Evolutionary conservation across 352 stramenopile species (phyloP), one percentile per base, ranked within the genome.

Genomic region (Chrysophaeum taylorii): DNA sequence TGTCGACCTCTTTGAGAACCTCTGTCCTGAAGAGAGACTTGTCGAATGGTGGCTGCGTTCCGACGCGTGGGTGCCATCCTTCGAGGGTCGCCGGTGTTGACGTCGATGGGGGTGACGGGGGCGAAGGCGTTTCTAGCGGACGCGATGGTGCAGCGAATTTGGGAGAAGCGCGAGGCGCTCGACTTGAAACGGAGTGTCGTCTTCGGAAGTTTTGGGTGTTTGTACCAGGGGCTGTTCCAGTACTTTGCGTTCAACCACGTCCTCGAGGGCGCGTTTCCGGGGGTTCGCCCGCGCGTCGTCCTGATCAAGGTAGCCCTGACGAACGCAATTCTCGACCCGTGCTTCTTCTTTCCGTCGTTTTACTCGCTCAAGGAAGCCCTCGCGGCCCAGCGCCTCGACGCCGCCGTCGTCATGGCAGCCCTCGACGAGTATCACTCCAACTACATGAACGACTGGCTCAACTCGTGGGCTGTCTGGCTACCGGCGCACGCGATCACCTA

Each of bases 401-500:
- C 43, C 41, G 12, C 14, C 29, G 18, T 37, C 29, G 18, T 69
- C 43, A 54, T 4, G 31, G 31, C n/a, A 23, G 63, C 12, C 29
- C 18, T 69, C n/a, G 14, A 62, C 18, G 25, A 29, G n/a, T 69
- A 69, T 37, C 5, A 25, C 21, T 9, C 60, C 33, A 69, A 62
- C 33, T 62, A 21, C 63, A 14, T 69, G 33, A 62, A 62, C 41
- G 63, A 69, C 63, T 69, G 63, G 31, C 18, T 48, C 33, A 69
- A 62, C 31, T 62, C 63, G 14, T 69, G 63, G 63, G 18, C 63
- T 31, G 21, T 68, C 52, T 72, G 70, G 70, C 31, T 75, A 50
- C 70, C 70, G n/a, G 71, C 64, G 52, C 39, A 75, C 54, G 2
- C 69, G 2, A 27, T 75, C 45, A 75, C 57, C 52, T 75, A 72